Evolutionary conservation across 352 stramenopile genomes (phyloP).

Genomic region (Globisporangium splendens): DNA sequence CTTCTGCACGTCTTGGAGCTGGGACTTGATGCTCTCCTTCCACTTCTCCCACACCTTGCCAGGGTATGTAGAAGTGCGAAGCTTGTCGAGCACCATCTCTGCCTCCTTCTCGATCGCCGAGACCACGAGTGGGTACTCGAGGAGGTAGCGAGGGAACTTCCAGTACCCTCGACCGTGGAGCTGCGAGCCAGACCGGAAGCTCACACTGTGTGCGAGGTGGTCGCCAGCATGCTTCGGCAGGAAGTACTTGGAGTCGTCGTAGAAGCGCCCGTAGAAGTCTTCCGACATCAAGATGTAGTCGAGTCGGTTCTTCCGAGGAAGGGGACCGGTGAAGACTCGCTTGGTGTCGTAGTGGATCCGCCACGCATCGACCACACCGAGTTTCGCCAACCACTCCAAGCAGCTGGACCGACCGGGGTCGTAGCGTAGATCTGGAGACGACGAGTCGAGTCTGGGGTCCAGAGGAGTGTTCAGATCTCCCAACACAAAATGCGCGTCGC

Average conservation of each 20-base stretch:
- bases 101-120: slow-evolving; percentile 10
- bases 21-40: too few species aligned
- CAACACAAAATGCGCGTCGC: slow-evolving; percentile 7
- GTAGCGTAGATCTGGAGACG: not conserved
- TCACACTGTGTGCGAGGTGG: slow-evolving; percentile 10
- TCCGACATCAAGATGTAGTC: slow-evolving; percentile 23
- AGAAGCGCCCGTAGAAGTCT: not conserved
- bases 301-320: slow-evolving; percentile 15
- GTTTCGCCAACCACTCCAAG: slow-evolving; percentile 15
- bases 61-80: slow-evolving; percentile 7
- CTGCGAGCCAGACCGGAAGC: not conserved
- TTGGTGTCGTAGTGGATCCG: slow-evolving; percentile 6
- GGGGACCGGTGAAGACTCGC: slow-evolving; percentile 6
- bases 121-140: slow-evolving; percentile 12
- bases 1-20: too few species aligned
- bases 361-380: slow-evolving; percentile 2
- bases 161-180: slow-evolving; percentile 8
- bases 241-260: slow-evolving; percentile 1
- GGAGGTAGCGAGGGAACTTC: slow-evolving; percentile 6
- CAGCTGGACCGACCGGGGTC: slow-evolving; percentile 13
- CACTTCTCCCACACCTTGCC: not conserved
- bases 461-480: slow-evolving; percentile 18
- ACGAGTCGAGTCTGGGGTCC: slow-evolving; percentile 10
- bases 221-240: slow-evolving; percentile 2
- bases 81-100: not conserved